Percentiles rank a stretch among this genome's conserved stretches.
Conservation (phyloP, 1,139 yeast species). For the Yamadazyma aaseri region DNA sequence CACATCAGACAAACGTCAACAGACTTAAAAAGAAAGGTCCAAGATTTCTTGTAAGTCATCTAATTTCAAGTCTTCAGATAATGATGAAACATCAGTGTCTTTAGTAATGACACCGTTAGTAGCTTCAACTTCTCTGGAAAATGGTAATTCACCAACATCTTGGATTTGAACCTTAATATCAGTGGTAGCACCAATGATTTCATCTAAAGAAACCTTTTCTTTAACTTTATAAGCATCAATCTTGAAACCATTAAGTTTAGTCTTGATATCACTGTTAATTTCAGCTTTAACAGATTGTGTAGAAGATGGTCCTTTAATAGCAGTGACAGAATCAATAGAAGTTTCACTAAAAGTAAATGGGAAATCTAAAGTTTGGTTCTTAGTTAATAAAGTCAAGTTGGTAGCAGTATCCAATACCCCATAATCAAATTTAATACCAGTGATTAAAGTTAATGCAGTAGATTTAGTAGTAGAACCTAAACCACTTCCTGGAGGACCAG, state of each 20-base stretch:
- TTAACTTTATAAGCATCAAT: slow-evolving; percentile 12
- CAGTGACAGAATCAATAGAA: slow-evolving; percentile 9
- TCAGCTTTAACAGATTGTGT: slow-evolving; percentile 7
- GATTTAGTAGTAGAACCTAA: slow-evolving; percentile 12
- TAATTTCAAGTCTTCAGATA: slow-evolving; percentile 2
- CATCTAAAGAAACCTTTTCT: slow-evolving; percentile 14
- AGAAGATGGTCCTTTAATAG: slow-evolving; percentile 10
- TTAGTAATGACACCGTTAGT: slow-evolving; percentile 39
- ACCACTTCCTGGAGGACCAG: slow-evolving; percentile 20
- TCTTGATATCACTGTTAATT: slow-evolving; percentile 11
- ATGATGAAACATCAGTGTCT: slow-evolving; percentile 8
- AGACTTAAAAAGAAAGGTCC: background rate
- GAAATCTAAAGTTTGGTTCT: slow-evolving; percentile 12
- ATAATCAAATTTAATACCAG: slow-evolving; percentile 10
- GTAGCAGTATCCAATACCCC: slow-evolving; percentile 7
- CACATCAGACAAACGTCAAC: background rate
- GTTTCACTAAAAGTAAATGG: slow-evolving; percentile 15
- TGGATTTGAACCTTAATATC: slow-evolving; percentile 13
- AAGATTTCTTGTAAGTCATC: slow-evolving; percentile 3
- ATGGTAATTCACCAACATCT: slow-evolving; percentile 9
- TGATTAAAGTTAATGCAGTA: slow-evolving; percentile 8
- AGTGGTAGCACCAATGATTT: slow-evolving; percentile 17
- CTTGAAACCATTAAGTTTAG: slow-evolving; percentile 13
- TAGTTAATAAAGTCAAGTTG: slow-evolving; percentile 10
- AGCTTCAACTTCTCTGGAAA: slow-evolving; percentile 50